phyloP scores from a whole-genome alignment of 1,284 basidiomycete species.

The Ustilago shanxiensis region DNA sequence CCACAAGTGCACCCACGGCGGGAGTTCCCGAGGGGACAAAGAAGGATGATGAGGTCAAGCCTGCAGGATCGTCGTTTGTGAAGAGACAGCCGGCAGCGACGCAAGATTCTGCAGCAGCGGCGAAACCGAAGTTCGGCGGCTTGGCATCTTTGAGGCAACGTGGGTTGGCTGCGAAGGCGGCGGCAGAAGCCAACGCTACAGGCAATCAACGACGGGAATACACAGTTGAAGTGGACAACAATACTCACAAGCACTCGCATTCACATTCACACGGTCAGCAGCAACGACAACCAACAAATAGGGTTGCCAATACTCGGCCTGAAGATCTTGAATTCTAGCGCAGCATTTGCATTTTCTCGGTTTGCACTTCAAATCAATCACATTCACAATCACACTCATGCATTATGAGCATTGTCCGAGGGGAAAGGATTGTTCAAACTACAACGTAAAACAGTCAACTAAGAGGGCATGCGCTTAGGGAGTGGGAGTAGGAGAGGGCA shows the following conservation, averaged over 20 bases:
- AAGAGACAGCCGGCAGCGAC: slow-evolving; percentile 9
- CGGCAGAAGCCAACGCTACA: background rate
- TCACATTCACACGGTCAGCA: slow-evolving; percentile 9
- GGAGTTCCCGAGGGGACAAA: background rate
- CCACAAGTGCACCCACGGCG: background rate
- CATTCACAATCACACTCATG: slow-evolving; percentile 1
- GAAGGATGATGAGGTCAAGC: background rate
- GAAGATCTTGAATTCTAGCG: slow-evolving; percentile 40
- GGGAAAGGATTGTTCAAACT: background rate
- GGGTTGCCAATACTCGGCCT: slow-evolving; percentile 22
- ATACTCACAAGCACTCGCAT: slow-evolving; percentile 6
- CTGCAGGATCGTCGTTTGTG: slow-evolving; percentile 10
- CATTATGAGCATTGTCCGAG: background rate
- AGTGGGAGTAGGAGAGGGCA: slow-evolving; percentile 19
- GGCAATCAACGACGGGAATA: slow-evolving; percentile 16
- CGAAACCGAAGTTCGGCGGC: slow-evolving; percentile 27
- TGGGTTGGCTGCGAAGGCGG: slow-evolving; percentile 31
- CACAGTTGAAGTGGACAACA: slow-evolving; percentile 32
- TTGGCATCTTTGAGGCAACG: slow-evolving; percentile 40
- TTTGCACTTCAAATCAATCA: background rate
- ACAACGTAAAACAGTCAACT: background rate
- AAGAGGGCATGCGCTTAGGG: background rate
- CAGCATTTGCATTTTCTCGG: too few species aligned
- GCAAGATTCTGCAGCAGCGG: background rate
- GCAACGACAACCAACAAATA: slow-evolving; percentile 5